phyloP scores from a whole-genome alignment of 805 yeast genomes.

The Candida insectalens region DNA sequence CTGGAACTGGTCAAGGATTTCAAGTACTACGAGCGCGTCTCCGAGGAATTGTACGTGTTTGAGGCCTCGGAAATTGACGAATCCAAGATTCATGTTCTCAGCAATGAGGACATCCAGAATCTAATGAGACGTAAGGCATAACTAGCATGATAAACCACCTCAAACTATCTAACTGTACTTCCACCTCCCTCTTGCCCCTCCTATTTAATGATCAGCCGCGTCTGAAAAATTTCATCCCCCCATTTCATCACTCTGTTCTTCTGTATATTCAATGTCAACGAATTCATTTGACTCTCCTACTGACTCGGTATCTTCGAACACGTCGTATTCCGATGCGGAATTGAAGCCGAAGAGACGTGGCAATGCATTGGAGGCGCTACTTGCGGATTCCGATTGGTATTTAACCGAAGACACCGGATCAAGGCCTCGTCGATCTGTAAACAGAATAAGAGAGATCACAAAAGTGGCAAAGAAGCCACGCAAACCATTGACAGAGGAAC shows the following conservation, averaged over 20 bases:
- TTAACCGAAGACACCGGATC: conserved; percentile 8
- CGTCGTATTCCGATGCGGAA: too few relatives aligned
- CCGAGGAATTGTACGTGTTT: conserved; percentile 11
- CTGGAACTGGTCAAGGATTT: conserved; percentile 15
- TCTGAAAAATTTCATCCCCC: too few relatives aligned
- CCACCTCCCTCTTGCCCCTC: not conserved
- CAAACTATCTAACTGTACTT: not conserved
- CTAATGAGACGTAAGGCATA: conserved; percentile 1
- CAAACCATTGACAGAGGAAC: not conserved
- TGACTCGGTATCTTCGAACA: too few relatives aligned
- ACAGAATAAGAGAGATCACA: not conserved
- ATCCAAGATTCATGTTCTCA: not conserved
- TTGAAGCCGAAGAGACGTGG: too few relatives aligned
- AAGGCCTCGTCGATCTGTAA: not conserved
- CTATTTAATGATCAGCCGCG: too few relatives aligned
- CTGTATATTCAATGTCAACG: too few relatives aligned
- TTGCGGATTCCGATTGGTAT: conserved; percentile 22
- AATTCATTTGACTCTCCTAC: too few relatives aligned
- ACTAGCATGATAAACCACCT: not conserved
- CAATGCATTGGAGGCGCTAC: conserved; percentile 8
- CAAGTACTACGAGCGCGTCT: conserved; percentile 11
- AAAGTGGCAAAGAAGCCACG: conserved; percentile 3
- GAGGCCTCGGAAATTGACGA: conserved; percentile 1
- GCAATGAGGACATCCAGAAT: not conserved
- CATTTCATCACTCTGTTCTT: too few relatives aligned